Conservation (phyloP, 441 rosid species). For the Gossypium davidsonii region DNA sequence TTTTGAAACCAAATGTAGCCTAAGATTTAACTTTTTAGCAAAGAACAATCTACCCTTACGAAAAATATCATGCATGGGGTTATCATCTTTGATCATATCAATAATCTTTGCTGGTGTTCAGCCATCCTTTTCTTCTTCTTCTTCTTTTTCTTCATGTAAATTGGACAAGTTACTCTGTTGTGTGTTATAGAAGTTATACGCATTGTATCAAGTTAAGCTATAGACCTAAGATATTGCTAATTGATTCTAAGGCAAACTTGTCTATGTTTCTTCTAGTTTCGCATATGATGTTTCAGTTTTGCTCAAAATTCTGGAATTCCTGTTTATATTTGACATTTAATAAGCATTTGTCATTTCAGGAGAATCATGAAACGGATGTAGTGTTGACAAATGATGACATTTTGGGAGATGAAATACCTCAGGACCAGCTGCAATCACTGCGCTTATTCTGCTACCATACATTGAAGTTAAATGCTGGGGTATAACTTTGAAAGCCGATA, state of each 20-base stretch:
- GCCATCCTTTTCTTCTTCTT: not conserved
- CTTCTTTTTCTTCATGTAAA: not conserved
- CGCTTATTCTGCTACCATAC: conserved; percentile 68
- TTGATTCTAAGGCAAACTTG: not conserved
- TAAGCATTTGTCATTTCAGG: conserved; percentile 37
- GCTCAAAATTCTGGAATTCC: conserved; percentile 2
- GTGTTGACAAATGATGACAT: conserved; percentile 91
- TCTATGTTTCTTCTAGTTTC: not conserved
- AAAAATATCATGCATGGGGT: not conserved
- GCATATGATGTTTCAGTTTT: not conserved
- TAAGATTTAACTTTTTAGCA: not conserved
- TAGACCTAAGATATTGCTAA: conserved; percentile 4
- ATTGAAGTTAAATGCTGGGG: conserved; percentile 64
- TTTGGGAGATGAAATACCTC: conserved; percentile 93
- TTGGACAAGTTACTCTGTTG: not conserved
- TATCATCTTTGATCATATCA: not conserved
- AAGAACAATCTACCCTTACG: not conserved
- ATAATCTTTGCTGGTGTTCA: not conserved
- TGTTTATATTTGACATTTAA: not conserved
- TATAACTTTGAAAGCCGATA: conserved; percentile 27
- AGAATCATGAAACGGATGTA: conserved; percentile 46
- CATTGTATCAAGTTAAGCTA: not conserved
- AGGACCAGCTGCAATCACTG: conserved; percentile 59
- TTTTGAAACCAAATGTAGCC: too few species aligned
- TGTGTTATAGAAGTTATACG: not conserved